Conservation (phyloP, 73 alveolate species). For the Tetrahymena borealis region DNA sequence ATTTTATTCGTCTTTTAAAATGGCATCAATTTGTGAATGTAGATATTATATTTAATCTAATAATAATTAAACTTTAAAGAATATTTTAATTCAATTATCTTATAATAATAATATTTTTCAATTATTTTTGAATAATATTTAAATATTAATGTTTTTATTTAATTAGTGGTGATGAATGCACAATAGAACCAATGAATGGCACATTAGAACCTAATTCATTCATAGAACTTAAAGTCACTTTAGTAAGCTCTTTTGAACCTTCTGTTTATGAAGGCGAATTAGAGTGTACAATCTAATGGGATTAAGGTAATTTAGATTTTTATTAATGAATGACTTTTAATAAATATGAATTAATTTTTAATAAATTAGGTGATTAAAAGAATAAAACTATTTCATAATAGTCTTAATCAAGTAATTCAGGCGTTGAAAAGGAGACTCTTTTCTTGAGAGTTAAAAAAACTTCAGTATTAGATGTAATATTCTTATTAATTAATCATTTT, state of each 20-base stretch:
- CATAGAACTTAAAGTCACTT: conserved; percentile 65
- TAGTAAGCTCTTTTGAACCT: conserved; percentile 64
- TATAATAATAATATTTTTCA: too few species aligned
- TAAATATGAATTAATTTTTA: background rate
- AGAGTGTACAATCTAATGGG: conserved; percentile 81
- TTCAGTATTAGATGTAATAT: conserved; percentile 29
- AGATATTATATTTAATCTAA: too few species aligned
- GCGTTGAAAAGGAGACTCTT: conserved; percentile 41
- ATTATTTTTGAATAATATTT: background rate
- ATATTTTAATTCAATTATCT: too few species aligned
- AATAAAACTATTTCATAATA: conserved; percentile 9
- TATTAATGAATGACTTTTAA: background rate
- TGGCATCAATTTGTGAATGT: too few species aligned
- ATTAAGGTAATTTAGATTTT: conserved; percentile 1
- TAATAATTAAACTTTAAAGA: too few species aligned
- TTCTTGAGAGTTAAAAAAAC: conserved; percentile 32
- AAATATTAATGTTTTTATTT: background rate
- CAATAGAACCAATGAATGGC: conserved; percentile 74
- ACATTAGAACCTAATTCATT: conserved; percentile 70
- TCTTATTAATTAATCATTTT: conserved; percentile 13
- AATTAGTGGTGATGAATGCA: conserved; percentile 74
- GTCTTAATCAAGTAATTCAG: background rate
- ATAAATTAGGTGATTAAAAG: conserved; percentile 1
- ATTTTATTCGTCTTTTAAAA: too few species aligned
- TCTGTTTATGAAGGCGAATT: conserved; percentile 90